phyloP scores from a whole-genome alignment of 768 basidiomycete species.

The Psilocybe azurescens region DNA sequence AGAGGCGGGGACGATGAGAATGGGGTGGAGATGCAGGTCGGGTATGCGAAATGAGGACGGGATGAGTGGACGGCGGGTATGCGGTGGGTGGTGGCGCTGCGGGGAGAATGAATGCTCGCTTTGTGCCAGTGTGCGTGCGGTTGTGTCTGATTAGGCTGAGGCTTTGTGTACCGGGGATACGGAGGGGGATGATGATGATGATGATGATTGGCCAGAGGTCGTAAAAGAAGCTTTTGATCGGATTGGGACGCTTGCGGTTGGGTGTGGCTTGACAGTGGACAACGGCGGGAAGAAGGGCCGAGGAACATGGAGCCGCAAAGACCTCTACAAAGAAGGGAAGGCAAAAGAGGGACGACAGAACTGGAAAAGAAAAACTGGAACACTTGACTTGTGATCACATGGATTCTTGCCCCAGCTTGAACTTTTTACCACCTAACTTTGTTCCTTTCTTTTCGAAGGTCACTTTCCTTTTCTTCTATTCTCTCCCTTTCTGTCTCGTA shows the following conservation, averaged over 20 bases:
- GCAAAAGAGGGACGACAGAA: no score
- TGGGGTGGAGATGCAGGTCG: constrained; percentile 42
- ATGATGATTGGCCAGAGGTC: background rate
- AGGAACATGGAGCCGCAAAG: no score
- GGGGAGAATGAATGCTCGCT: background rate
- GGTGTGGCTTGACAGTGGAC: constrained; percentile 4
- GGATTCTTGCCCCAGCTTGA: background rate
- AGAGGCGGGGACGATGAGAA: constrained; percentile 33
- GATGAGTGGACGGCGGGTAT: background rate
- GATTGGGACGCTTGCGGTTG: constrained; percentile 16
- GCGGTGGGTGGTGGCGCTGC: background rate
- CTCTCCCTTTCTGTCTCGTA: background rate
- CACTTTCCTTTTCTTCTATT: constrained; percentile 7
- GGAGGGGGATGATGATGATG: background rate
- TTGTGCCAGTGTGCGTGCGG: background rate
- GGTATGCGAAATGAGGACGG: constrained; percentile 33
- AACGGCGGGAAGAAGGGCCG: background rate
- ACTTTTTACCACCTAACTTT: background rate
- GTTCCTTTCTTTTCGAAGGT: constrained; percentile 12
- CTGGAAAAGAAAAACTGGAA: background rate
- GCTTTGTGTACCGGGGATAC: background rate
- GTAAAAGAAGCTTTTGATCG: constrained; percentile 7
- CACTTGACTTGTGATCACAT: background rate
- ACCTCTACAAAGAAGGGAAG: no score
- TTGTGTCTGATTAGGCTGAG: background rate